Conservation (phyloP, 1,284 basidiomycete genomes). For the Malassezia japonica region DNA sequence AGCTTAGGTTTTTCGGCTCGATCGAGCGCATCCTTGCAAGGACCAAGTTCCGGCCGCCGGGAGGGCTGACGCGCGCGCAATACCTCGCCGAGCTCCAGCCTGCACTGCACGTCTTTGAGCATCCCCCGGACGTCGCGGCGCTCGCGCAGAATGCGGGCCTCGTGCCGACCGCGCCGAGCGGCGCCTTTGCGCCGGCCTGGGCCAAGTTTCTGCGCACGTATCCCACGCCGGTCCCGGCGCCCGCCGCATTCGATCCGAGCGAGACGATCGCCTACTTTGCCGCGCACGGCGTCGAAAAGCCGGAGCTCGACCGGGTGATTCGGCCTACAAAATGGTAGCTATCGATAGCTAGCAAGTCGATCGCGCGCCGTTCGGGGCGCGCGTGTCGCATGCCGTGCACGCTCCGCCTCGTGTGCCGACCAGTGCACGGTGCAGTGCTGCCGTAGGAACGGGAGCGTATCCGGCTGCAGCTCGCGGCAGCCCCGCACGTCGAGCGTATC, state of each 20-base stretch:
- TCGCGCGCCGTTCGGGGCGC: neutral
- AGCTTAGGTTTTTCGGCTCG: neutral
- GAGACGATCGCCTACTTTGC: neutral
- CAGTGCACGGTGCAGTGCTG: constrained; percentile 1
- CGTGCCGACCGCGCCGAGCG: neutral
- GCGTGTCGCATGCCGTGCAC: neutral
- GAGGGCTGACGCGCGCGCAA: constrained; percentile 23
- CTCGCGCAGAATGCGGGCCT: neutral
- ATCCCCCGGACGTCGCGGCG: constrained; percentile 26
- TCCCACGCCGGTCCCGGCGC: neutral
- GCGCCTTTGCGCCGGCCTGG: neutral
- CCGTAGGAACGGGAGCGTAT: constrained; percentile 1
- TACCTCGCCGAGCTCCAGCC: constrained; percentile 32
- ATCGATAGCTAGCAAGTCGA: neutral
- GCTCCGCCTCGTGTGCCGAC: neutral
- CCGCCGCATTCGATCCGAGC: neutral
- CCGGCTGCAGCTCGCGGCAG: constrained; percentile 2
- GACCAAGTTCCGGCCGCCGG: constrained; percentile 25
- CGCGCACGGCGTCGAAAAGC: neutral
- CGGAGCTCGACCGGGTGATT: too few species aligned
- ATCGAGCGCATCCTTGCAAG: neutral
- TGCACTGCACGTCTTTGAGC: constrained; percentile 31
- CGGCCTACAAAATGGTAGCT: too few species aligned
- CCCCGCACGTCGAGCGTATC: constrained; percentile 2
- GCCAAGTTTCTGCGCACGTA: neutral